Conservation (phyloP, 2,329 filamentous ascomycete species). For the Neoarthrinium moseri region DNA sequence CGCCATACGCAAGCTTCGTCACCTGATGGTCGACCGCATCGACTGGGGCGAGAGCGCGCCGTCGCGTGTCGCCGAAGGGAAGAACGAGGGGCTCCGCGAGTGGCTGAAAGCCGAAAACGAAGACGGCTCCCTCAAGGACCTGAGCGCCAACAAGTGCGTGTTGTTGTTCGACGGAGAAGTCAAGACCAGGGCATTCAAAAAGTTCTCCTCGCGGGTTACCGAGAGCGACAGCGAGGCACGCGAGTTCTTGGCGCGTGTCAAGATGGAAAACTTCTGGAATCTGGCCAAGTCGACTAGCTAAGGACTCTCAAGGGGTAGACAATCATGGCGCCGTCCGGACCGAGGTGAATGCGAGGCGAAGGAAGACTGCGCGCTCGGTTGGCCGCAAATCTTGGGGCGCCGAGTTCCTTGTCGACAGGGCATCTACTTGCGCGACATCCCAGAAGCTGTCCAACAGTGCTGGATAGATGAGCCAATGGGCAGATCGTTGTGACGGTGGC, state of each 20-base stretch:
- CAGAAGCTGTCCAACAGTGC: too few relatives aligned
- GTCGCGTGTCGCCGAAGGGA: constrained; percentile 60
- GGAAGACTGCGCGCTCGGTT: too few relatives aligned
- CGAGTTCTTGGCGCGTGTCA: constrained; percentile 73
- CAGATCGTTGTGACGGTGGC: too few relatives aligned
- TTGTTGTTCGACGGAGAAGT: constrained; percentile 90
- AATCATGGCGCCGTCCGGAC: too few relatives aligned
- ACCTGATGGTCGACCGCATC: constrained; percentile 89
- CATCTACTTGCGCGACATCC: too few relatives aligned
- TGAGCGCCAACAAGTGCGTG: constrained; percentile 77
- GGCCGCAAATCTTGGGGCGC: too few relatives aligned
- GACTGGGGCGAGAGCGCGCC: constrained; percentile 90
- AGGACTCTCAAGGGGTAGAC: too few relatives aligned
- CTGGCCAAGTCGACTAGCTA: constrained; percentile 75
- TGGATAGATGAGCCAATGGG: too few relatives aligned
- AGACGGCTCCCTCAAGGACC: constrained; percentile 74
- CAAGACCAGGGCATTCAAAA: constrained; percentile 76
- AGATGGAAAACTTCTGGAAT: constrained; percentile 96
- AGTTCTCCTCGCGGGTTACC: constrained; percentile 87
- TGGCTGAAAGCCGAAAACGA: constrained; percentile 83
- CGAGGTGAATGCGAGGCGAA: too few relatives aligned
- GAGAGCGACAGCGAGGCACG: constrained; percentile 89
- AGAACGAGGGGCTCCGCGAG: constrained; percentile 57
- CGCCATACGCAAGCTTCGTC: constrained; percentile 81
- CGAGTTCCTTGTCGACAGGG: too few relatives aligned